Conservation (phyloP, 371 early-diverging fungal species). For the Lichtheimia ornata region DNA sequence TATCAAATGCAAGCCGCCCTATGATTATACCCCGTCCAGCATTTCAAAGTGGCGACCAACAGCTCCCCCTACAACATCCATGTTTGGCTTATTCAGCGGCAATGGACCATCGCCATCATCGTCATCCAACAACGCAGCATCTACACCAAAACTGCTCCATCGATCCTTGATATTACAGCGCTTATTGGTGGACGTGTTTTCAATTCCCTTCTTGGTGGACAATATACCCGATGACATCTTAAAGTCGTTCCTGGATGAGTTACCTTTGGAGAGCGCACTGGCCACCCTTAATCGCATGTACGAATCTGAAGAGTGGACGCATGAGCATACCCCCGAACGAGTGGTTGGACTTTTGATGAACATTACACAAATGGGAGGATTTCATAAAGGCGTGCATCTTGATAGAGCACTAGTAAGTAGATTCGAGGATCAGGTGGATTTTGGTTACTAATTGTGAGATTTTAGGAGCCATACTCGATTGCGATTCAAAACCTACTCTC, state of each 20-base stretch:
- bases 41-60: conserved; percentile 3
- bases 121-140: not conserved
- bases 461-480: not conserved
- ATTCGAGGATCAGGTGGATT: not conserved
- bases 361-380: conserved; percentile 26
- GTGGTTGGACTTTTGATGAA: conserved; percentile 37
- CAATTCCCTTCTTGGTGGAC: conserved; percentile 6
- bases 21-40: conserved; percentile 2
- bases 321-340: conserved; percentile 1
- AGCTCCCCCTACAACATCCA: not conserved
- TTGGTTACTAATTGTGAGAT: conserved; percentile 2
- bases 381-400: conserved; percentile 17
- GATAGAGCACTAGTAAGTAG: conserved; percentile 15
- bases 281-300: conserved; percentile 7
- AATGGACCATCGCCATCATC: not conserved
- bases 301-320: conserved; percentile 9
- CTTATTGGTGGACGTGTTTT: not conserved
- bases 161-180: not conserved
- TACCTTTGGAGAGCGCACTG: conserved; percentile 14
- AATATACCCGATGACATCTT: not conserved
- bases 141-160: not conserved
- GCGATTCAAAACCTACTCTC: conserved; percentile 9
- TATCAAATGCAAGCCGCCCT: conserved; percentile 11
- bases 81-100: conserved; percentile 8
- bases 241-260: not conserved